phyloP scores from a whole-genome alignment of 495 filamentous ascomycete species.

The Daldinia loculata region DNA sequence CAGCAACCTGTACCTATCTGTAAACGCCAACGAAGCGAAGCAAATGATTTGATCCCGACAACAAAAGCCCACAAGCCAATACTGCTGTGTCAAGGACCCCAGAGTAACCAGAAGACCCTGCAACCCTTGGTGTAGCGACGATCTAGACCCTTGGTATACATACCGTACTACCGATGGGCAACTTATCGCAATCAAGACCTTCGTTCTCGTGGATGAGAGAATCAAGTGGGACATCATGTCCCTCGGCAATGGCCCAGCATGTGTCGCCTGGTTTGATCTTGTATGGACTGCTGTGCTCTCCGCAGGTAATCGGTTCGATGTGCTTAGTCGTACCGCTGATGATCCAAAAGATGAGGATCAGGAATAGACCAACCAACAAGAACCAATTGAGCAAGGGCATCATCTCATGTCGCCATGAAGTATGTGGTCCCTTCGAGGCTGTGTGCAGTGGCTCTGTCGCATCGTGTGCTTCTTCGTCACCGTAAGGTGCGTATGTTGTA shows the following conservation, averaged over 20 bases:
- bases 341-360: conserved; percentile 45
- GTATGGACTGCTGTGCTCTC: conserved; percentile 30
- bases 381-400: conserved; percentile 49
- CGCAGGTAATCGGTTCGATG: conserved; percentile 29
- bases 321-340: conserved; percentile 26
- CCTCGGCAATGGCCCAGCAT: conserved; percentile 48
- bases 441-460: conserved; percentile 27
- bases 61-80: neutral
- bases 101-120: conserved; percentile 13
- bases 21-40: conserved; percentile 2
- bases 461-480: conserved; percentile 37
- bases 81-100: conserved; percentile 14
- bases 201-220: conserved; percentile 38
- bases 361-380: conserved; percentile 44
- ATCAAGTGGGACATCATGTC: conserved; percentile 38
- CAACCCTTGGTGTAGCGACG: conserved; percentile 17
- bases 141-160: conserved; percentile 43
- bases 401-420: conserved; percentile 48
- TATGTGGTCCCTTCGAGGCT: conserved; percentile 9
- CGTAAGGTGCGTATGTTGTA: conserved; percentile 26
- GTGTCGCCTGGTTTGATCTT: conserved; percentile 42
- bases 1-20: conserved; percentile 9
- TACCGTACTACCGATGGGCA: conserved; percentile 36
- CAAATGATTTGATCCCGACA: conserved; percentile 5
- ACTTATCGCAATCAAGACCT: conserved; percentile 44